A percentile compares a stretch with the other conserved stretches of the same genome.
Conservation (phyloP, 257 asterid genomes). For the Solanum pimpinellifolium region DNA sequence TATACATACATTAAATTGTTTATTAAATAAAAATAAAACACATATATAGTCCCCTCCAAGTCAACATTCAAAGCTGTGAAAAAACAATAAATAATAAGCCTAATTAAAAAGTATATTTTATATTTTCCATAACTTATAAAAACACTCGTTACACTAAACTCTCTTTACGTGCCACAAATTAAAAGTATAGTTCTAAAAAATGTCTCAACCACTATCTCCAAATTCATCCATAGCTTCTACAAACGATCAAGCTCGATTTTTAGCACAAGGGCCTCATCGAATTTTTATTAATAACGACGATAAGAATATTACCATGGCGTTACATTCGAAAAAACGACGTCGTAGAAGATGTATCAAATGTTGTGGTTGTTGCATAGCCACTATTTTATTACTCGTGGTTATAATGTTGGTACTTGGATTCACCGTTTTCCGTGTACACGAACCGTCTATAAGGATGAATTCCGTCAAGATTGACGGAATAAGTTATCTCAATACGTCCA, state of each 20-base stretch:
- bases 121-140: neutral
- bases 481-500: conserved; percentile 1
- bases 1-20: neutral
- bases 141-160: neutral
- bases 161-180: neutral
- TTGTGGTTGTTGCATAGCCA: conserved; percentile 37
- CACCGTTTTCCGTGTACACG: conserved; percentile 30
- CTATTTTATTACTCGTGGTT: conserved; percentile 5
- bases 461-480: conserved; percentile 19
- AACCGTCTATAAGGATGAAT: conserved; percentile 21
- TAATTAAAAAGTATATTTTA: neutral
- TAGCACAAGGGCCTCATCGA: conserved; percentile 14
- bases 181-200: neutral
- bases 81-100: neutral
- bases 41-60: neutral
- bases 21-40: neutral
- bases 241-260: conserved; percentile 23
- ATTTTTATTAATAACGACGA: conserved; percentile 2
- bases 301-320: neutral
- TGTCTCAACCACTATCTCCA: neutral
- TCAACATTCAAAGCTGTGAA: conserved; percentile 8
- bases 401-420: conserved; percentile 16
- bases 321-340: conserved; percentile 2
- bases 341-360: conserved; percentile 18
- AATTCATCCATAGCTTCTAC: neutral